Conservation (phyloP, 2,329 filamentous ascomycete genomes). For the Fusarium tuaranense region DNA sequence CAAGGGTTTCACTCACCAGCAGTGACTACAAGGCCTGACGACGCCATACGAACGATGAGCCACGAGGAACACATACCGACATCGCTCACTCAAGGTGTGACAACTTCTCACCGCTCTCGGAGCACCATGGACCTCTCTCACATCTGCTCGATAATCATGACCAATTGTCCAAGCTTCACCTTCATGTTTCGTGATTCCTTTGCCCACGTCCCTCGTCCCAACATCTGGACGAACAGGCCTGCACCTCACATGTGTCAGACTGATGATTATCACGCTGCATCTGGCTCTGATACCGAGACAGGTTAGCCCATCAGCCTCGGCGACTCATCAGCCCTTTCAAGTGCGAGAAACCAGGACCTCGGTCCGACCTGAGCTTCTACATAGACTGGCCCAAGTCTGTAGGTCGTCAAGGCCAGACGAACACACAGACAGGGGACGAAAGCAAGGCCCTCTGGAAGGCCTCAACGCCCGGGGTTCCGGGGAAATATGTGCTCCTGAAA, state of each 20-base stretch:
- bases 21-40: not conserved
- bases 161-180: not conserved
- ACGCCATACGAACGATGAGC: not conserved
- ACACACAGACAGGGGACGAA: slow-evolving; percentile 9
- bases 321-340: not conserved
- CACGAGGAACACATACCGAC: slow-evolving; percentile 1
- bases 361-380: not conserved
- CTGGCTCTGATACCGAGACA: not conserved
- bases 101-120: slow-evolving; percentile 9
- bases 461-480: slow-evolving; percentile 27
- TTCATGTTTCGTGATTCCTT: not conserved
- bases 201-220: slow-evolving; percentile 8
- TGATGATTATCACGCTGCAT: slow-evolving; percentile 21
- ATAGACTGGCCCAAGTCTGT: not conserved
- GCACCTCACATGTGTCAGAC: slow-evolving; percentile 2
- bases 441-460: slow-evolving; percentile 18
- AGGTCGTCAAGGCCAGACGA: slow-evolving; percentile 1
- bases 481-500: slow-evolving; percentile 36
- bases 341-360: not conserved
- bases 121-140: not conserved
- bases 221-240: slow-evolving; percentile 11
- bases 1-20: not conserved
- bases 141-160: slow-evolving; percentile 2
- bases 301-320: not conserved
- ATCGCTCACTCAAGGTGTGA: slow-evolving; percentile 7